Base-by-base conservation (phyloP, 1,139 yeast genomes). In the Chernovozyma sophiae-reginae region DNA sequence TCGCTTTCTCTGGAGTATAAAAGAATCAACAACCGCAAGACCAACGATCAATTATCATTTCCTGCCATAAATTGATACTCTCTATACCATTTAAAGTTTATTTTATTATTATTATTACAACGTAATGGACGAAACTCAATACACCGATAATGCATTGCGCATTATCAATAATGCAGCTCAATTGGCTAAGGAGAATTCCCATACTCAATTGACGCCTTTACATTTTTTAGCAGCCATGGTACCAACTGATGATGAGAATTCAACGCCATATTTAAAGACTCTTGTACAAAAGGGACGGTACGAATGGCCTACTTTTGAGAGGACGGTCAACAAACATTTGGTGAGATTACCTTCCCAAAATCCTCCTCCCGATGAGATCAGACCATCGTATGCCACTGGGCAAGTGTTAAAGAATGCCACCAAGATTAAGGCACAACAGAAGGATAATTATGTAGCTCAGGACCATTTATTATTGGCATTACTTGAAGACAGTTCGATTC, bases 211-310 rank as follows among this genome's bases (percentile, higher is more conserved):
- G 44, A 65, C 78, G 39, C 98, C 98, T 17, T 61, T 90, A 43
- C 99, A 92, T 61, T 65, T 92, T 44, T 69, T 92, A 46, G 97
- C 96, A 15, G 97, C 97, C 14, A 84, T 92, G 82, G 83, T 87
- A 22, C 85, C 89, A 30, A 65, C 75, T 10, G 80, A 79, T 34
- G 77, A 74, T 24, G 94, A 84, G 48, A 83, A 81, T 28, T 67
- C 84, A 3, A 73, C 81, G 5, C 67, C 78, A 28, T 92, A 89
- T 58, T 66, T 92, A 43, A 85, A 87, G 56, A 85, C 96, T n/a
- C 69, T 92, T 37, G 65, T 86, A 23, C 95, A 89, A 52, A 86
- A 83, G 57, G 95, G 90, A 7, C 75, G 97, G 43, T 89, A 80
- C 54, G 97, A 94, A 49, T 90, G 94, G 82, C 79, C 80, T 22